phyloP scores from a whole-genome alignment of 768 basidiomycete genomes.

The Mycena pura region DNA sequence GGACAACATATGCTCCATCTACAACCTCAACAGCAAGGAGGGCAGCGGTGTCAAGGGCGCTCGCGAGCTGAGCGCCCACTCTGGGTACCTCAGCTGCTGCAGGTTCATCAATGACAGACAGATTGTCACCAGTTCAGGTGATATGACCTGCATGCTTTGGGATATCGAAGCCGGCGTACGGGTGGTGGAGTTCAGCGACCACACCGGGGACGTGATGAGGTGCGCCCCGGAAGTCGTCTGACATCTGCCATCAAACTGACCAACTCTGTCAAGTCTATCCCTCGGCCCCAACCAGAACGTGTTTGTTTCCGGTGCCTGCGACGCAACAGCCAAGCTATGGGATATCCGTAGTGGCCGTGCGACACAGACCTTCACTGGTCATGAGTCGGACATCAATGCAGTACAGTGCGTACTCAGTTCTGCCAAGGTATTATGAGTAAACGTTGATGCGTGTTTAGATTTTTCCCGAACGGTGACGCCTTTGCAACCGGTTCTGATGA shows the following conservation, averaged over 20 bases:
- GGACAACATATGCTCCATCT: constrained; percentile 99
- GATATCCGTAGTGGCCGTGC: constrained; percentile 98
- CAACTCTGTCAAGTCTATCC: constrained; percentile 69
- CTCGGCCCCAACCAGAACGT: constrained; percentile 92
- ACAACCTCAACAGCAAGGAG: constrained; percentile 87
- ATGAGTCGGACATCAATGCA: constrained; percentile 99
- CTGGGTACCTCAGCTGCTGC: constrained; percentile 97
- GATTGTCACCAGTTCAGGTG: constrained; percentile 96
- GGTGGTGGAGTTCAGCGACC: constrained; percentile 98
- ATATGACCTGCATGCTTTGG: constrained; percentile 99
- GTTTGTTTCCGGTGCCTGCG: constrained; percentile 99
- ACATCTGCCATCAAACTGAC: constrained; percentile 22
- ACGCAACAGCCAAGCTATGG: constrained; percentile 98
- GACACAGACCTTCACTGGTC: constrained; percentile 97
- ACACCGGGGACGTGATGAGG: constrained; percentile 99
- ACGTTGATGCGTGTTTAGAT: constrained; percentile 55
- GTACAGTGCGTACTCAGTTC: constrained; percentile 75
- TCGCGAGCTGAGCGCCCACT: constrained; percentile 95
- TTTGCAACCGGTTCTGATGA: constrained; percentile 99
- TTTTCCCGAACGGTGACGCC: constrained; percentile 99
- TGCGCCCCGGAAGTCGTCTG: constrained; percentile 42
- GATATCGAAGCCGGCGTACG: constrained; percentile 98
- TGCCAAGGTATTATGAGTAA: constrained; percentile 16
- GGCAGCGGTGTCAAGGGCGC: constrained; percentile 86
- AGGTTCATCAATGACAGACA: constrained; percentile 98